Evolutionary conservation across 1,139 yeast species (phyloP).

Genomic region (Hansenula lynferdii): DNA sequence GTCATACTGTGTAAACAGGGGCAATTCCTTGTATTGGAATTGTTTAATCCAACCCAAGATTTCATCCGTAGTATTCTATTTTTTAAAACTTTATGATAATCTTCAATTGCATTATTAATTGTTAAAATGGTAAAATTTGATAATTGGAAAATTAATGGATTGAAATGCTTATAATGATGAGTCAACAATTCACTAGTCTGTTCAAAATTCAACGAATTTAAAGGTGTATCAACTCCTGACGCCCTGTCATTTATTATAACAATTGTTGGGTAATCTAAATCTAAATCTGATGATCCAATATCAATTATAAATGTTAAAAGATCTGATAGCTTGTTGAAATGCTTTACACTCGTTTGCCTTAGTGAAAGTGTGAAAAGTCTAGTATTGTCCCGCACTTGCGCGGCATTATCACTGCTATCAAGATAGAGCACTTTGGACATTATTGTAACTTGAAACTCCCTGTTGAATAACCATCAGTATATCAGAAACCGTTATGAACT

Average conservation of each 20-base stretch:
- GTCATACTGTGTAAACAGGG: constrained; percentile 29
- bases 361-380: constrained; percentile 13
- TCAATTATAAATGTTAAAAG: constrained; percentile 14
- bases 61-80: constrained; percentile 46
- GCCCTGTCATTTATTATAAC: constrained; percentile 16
- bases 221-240: constrained; percentile 1
- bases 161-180: constrained; percentile 36
- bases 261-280: constrained; percentile 21
- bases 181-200: constrained; percentile 10
- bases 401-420: constrained; percentile 10
- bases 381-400: constrained; percentile 7
- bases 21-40: constrained; percentile 20
- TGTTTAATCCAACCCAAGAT: constrained; percentile 52
- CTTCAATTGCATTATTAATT: constrained; percentile 19
- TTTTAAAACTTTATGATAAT: constrained; percentile 27
- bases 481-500: background rate
- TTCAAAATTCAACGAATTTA: constrained; percentile 10
- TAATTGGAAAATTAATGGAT: constrained; percentile 30
- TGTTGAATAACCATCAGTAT: no score
- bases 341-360: constrained; percentile 2
- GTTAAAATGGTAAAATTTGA: constrained; percentile 19
- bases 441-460: background rate
- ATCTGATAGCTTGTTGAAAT: constrained; percentile 11
- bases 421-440: constrained; percentile 20
- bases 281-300: constrained; percentile 21